Conservation (phyloP, 139 green algal genomes). For the Choricystis sp. region DNA sequence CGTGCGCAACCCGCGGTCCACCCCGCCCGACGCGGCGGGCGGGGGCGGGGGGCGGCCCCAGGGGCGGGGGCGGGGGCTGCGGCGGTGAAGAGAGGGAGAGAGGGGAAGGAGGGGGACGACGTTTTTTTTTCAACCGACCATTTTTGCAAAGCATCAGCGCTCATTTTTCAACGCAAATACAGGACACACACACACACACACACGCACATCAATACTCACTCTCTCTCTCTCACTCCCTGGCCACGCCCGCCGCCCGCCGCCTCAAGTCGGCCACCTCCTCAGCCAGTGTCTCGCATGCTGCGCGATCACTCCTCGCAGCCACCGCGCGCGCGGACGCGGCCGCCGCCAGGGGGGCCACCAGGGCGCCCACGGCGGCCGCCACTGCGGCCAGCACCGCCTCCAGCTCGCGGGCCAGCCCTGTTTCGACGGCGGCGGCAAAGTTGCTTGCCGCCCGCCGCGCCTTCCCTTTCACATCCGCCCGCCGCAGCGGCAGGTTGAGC, state of each 20-base stretch:
- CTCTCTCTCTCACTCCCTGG: too few species aligned
- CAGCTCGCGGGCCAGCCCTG: not conserved
- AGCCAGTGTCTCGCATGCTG: not conserved
- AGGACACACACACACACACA: too few species aligned
- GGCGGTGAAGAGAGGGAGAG: conserved; percentile 14
- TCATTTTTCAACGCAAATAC: too few species aligned
- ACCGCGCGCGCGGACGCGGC: not conserved
- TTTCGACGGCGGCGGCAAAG: conserved; percentile 16
- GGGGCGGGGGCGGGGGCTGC: conserved; percentile 30
- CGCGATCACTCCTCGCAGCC: not conserved
- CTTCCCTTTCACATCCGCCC: conserved; percentile 70
- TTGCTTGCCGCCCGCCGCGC: conserved; percentile 28
- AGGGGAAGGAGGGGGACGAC: not conserved
- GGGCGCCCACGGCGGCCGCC: not conserved
- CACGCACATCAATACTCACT: too few species aligned
- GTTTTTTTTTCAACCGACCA: not conserved
- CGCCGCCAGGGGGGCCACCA: not conserved
- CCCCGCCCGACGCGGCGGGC: conserved; percentile 14
- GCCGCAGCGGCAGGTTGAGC: conserved; percentile 66
- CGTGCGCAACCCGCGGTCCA: conserved; percentile 72
- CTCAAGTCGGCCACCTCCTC: not conserved
- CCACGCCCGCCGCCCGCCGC: not conserved
- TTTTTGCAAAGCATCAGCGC: too few species aligned
- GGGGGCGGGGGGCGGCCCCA: conserved; percentile 16
- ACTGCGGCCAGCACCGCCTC: not conserved